These are phyloP conservation scores for Malassezia cuniculi DNA, from an alignment of 1,284 basidiomycete species.

Conservation along the genomic window DNA sequence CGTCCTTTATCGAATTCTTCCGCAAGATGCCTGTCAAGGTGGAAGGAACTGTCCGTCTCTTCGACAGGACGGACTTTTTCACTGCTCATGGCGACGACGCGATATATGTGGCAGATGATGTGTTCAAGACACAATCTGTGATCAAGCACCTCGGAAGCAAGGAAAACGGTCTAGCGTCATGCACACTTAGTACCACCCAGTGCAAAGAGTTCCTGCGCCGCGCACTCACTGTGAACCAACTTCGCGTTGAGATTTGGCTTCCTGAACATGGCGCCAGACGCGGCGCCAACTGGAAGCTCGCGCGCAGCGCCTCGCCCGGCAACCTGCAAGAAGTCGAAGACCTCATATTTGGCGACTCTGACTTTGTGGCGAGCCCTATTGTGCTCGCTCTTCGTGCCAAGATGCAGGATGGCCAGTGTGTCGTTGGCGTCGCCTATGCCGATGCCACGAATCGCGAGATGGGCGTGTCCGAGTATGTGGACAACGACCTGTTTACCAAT, in stretches of 20 bases:
- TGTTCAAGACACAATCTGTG: constrained; percentile 48
- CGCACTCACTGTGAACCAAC: constrained; percentile 74
- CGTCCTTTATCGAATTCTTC: constrained; percentile 32
- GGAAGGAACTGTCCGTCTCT: constrained; percentile 36
- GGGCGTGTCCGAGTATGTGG: constrained; percentile 71
- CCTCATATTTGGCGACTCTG: constrained; percentile 70
- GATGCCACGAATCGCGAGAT: constrained; percentile 51
- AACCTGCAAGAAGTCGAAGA: constrained; percentile 90
- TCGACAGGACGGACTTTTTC: constrained; percentile 60
- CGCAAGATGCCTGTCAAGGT: constrained; percentile 17
- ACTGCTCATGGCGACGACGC: constrained; percentile 81
- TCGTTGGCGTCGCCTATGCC: constrained; percentile 52
- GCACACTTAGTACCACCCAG: constrained; percentile 65
- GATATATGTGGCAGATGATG: constrained; percentile 66
- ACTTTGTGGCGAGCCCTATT: constrained; percentile 72
- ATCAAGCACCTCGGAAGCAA: constrained; percentile 35
- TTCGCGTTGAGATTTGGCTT: constrained; percentile 73
- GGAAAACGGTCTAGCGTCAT: constrained; percentile 44
- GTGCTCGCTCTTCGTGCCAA: constrained; percentile 76
- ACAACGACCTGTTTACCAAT: constrained; percentile 92
- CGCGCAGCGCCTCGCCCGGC: constrained; percentile 85
- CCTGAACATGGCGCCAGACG: constrained; percentile 47
- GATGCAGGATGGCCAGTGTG: constrained; percentile 50
- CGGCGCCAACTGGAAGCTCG: constrained; percentile 56
- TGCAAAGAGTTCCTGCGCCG: constrained; percentile 78